Conservation (phyloP, 2,329 filamentous ascomycete species). For the Colletotrichum lentis region DNA sequence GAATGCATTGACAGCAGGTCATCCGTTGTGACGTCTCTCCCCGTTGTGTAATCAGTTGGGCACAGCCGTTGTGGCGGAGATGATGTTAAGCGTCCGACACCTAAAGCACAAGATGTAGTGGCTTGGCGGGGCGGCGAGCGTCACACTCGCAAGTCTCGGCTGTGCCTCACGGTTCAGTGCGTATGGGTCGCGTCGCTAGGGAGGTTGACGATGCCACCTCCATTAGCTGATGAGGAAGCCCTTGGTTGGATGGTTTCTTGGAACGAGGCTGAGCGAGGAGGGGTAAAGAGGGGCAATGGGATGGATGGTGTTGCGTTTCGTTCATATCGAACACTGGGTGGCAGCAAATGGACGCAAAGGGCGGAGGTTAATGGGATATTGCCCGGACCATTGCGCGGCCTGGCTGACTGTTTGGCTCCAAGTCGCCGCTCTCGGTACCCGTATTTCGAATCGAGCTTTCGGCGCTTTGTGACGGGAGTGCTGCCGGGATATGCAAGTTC, state of each 20-base stretch:
- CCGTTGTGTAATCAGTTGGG: neutral
- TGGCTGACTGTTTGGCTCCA: neutral
- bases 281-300: constrained; percentile 10
- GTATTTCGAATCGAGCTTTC: constrained; percentile 3
- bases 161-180: constrained; percentile 13
- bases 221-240: neutral
- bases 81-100: neutral
- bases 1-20: neutral
- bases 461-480: constrained; percentile 19
- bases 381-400: constrained; percentile 5
- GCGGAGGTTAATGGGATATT: neutral
- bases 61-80: neutral
- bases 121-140: constrained; percentile 18
- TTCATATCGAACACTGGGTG: too few species aligned
- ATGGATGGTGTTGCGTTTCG: too few species aligned
- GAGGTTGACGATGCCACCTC: constrained; percentile 13
- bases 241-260: neutral
- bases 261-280: constrained; percentile 18
- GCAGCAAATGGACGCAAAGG: neutral
- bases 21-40: neutral
- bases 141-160: constrained; percentile 15
- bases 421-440: constrained; percentile 23
- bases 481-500: constrained; percentile 23
- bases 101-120: constrained; percentile 17
- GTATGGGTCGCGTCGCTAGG: constrained; percentile 3